Conservation (phyloP, 768 basidiomycete species). For the Podaxis sp. region DNA sequence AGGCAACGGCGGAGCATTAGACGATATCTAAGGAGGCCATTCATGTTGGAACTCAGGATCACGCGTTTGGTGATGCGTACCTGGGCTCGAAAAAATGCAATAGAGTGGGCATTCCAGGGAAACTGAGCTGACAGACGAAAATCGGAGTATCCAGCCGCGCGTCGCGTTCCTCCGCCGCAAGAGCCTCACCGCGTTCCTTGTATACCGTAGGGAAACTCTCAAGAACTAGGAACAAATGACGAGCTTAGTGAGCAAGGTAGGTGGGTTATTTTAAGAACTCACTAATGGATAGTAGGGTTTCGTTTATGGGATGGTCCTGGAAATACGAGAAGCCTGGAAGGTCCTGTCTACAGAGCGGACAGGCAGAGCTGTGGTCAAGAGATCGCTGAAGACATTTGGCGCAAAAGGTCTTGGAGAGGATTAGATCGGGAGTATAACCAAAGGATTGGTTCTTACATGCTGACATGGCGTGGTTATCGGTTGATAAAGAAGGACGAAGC, state of each 20-base stretch:
- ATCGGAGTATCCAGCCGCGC: slow-evolving; percentile 85
- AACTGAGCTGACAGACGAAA: slow-evolving; percentile 86
- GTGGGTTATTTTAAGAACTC: slow-evolving; percentile 22
- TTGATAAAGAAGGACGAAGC: slow-evolving; percentile 77
- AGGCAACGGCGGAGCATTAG: slow-evolving; percentile 97
- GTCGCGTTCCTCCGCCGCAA: slow-evolving; percentile 76
- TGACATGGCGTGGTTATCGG: slow-evolving; percentile 95
- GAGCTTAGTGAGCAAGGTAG: slow-evolving; percentile 2
- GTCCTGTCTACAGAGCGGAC: slow-evolving; percentile 83
- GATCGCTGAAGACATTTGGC: slow-evolving; percentile 85
- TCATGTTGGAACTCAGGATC: slow-evolving; percentile 3
- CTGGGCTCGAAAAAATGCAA: slow-evolving; percentile 94
- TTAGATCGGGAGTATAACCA: slow-evolving; percentile 15
- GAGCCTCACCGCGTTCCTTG: slow-evolving; percentile 55
- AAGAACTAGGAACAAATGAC: slow-evolving; percentile 45
- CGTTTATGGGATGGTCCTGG: slow-evolving; percentile 77
- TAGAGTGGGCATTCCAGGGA: slow-evolving; percentile 87
- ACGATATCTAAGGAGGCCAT: slow-evolving; percentile 56
- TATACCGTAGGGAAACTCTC: slow-evolving; percentile 66
- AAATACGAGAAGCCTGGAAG: slow-evolving; percentile 78
- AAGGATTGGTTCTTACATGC: slow-evolving; percentile 57
- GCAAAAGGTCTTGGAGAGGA: slow-evolving; percentile 75
- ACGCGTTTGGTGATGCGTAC: slow-evolving; percentile 24
- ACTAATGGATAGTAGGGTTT: slow-evolving; percentile 70
- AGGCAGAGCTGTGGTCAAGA: slow-evolving; percentile 78